phyloP scores from a whole-genome alignment of 345 rosid genomes.

The Adansonia digitata region DNA sequence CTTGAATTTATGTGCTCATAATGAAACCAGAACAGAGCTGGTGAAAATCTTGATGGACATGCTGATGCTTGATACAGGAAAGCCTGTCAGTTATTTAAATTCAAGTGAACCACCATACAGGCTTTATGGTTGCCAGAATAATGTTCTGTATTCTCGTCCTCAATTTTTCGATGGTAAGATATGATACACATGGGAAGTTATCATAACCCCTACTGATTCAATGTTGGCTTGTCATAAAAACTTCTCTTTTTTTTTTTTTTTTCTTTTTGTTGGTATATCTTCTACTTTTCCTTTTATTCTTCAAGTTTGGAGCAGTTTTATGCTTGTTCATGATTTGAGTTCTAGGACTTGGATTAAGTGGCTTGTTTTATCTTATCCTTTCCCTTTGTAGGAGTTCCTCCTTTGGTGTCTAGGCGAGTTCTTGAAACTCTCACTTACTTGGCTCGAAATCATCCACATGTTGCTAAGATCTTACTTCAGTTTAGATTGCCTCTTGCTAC shows the following conservation, averaged over 20 bases:
- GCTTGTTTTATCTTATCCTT: neutral
- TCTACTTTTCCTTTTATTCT: neutral
- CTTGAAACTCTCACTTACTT: constrained; percentile 83
- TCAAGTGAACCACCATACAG: constrained; percentile 63
- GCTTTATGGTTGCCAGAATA: constrained; percentile 89
- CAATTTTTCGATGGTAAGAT: constrained; percentile 76
- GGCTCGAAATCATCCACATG: constrained; percentile 77
- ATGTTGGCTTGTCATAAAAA: neutral
- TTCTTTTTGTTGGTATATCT: neutral
- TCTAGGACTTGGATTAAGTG: neutral
- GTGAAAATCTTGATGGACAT: constrained; percentile 80
- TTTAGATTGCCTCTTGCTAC: constrained; percentile 50
- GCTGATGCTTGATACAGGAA: constrained; percentile 76
- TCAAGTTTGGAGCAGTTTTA: neutral
- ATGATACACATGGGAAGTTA: neutral
- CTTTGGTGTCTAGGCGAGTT: constrained; percentile 80
- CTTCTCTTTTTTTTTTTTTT: no score
- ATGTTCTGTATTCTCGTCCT: constrained; percentile 89
- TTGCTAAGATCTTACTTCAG: constrained; percentile 79
- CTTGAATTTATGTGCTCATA: constrained; percentile 84
- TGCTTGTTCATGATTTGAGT: neutral
- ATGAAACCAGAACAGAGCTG: constrained; percentile 69
- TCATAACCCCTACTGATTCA: neutral
- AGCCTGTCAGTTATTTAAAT: constrained; percentile 37
- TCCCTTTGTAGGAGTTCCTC: constrained; percentile 70